phyloP scores from a whole-genome alignment of 2,329 filamentous ascomycete species.

The Pyricularia grisea region DNA sequence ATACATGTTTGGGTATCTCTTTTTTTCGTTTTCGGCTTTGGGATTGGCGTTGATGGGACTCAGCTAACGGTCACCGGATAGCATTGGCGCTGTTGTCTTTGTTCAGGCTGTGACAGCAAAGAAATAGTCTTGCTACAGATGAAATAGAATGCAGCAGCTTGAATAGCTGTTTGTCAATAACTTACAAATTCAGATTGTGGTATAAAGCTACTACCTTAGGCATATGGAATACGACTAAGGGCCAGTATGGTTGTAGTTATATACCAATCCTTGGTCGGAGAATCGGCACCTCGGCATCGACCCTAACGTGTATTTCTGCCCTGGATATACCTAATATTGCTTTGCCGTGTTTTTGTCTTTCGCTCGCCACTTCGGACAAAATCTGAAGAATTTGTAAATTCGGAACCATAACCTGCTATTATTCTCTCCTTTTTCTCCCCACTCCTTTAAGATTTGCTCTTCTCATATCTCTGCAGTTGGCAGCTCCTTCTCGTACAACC shows the following conservation, averaged over 20 bases:
- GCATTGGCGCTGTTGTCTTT: slow-evolving; percentile 1
- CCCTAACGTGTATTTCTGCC: neutral
- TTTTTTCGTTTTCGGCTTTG: neutral
- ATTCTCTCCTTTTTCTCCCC: too few species aligned
- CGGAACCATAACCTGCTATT: too few species aligned
- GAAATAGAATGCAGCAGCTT: neutral
- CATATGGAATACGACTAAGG: neutral
- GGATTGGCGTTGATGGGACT: neutral
- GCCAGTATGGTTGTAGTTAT: neutral
- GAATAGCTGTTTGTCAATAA: neutral
- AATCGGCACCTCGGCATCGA: neutral
- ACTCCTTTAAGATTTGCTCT: too few species aligned
- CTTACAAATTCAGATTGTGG: neutral
- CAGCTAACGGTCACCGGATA: neutral
- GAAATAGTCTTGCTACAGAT: neutral
- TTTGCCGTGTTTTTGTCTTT: too few species aligned
- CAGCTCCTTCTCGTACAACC: too few species aligned
- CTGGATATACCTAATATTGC: too few species aligned
- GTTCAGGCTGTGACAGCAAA: neutral
- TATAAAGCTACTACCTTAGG: neutral
- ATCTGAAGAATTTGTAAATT: too few species aligned
- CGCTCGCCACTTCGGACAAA: too few species aligned
- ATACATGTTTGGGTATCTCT: neutral
- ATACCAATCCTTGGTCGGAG: neutral
- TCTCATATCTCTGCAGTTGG: too few species aligned